Evolutionary conservation across 371 early-diverging fungal species (phyloP).

Genomic region (Mortierella sp.): DNA sequence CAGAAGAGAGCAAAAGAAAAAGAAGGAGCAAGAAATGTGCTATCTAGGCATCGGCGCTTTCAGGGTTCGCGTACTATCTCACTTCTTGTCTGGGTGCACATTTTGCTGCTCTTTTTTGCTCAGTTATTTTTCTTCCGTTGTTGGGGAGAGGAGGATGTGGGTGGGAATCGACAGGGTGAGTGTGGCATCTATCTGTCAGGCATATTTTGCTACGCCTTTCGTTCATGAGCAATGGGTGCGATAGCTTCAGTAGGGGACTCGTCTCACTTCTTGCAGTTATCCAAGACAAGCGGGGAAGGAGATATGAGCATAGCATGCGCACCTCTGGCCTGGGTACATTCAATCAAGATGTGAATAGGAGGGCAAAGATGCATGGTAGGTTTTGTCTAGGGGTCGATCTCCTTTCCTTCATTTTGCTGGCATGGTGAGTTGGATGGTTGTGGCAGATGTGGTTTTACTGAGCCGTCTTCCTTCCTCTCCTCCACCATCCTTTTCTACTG

Average conservation of each 20-base stretch:
- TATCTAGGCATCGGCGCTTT: not conserved
- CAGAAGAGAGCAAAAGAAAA: not conserved
- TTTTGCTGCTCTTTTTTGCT: not conserved
- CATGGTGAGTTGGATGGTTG: not conserved
- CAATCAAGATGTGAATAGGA: not conserved
- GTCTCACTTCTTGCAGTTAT: not conserved
- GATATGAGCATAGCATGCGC: not conserved
- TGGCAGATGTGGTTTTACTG: conserved; percentile 1
- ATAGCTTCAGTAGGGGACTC: not conserved
- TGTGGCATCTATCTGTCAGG: not conserved
- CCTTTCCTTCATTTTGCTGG: not conserved
- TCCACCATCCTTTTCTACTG: not conserved
- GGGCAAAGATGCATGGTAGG: too few species aligned
- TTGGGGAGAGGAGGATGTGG: not conserved
- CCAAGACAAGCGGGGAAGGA: not conserved
- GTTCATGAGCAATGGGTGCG: not conserved
- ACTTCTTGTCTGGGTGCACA: conserved; percentile 1
- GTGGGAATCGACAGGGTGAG: not conserved
- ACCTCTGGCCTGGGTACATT: not conserved
- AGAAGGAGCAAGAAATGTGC: not conserved
- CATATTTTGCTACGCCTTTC: not conserved
- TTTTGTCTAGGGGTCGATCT: not conserved
- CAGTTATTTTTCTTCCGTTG: not conserved
- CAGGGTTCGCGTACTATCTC: not conserved
- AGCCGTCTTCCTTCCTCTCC: not conserved